Evolutionary conservation across 352 stramenopile genomes (phyloP).

Genomic region (Globisporangium iwayamae): DNA sequence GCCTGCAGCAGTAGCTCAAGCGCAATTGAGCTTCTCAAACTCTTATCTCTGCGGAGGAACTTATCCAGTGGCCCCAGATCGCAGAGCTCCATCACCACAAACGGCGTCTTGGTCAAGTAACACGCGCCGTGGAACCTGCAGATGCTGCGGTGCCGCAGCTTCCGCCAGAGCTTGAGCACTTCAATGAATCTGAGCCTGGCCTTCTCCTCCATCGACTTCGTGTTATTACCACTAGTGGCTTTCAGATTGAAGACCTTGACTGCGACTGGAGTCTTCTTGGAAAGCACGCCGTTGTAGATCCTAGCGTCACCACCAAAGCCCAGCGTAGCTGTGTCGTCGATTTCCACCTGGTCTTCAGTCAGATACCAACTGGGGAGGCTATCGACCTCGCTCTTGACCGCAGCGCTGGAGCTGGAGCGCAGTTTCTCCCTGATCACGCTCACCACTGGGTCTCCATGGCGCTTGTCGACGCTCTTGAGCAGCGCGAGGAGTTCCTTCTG

Average conservation of each 20-base stretch:
- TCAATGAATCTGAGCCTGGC: neutral
- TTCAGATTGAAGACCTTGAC: neutral
- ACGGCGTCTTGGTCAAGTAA: neutral
- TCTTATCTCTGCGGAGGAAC: neutral
- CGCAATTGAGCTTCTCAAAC: neutral
- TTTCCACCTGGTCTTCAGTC: slow-evolving; percentile 1
- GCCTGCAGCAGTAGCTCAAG: neutral
- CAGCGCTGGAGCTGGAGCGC: slow-evolving; percentile 3
- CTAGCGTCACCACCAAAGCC: neutral
- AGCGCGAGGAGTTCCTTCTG: slow-evolving; percentile 16
- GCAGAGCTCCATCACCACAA: slow-evolving; percentile 7
- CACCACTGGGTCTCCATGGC: neutral
- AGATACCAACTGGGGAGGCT: neutral
- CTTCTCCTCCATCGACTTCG: neutral
- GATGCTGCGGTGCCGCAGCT: neutral
- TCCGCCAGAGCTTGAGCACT: neutral
- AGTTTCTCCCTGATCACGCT: slow-evolving; percentile 12
- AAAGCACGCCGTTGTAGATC: neutral
- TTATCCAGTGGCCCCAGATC: neutral
- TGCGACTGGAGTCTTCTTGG: neutral
- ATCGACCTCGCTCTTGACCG: neutral
- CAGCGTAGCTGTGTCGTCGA: neutral
- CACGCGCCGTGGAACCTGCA: slow-evolving; percentile 3
- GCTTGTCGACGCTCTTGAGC: neutral
- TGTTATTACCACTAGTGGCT: neutral